Conservation (phyloP, 495 filamentous ascomycete species). For the Xylaria intraflava region DNA sequence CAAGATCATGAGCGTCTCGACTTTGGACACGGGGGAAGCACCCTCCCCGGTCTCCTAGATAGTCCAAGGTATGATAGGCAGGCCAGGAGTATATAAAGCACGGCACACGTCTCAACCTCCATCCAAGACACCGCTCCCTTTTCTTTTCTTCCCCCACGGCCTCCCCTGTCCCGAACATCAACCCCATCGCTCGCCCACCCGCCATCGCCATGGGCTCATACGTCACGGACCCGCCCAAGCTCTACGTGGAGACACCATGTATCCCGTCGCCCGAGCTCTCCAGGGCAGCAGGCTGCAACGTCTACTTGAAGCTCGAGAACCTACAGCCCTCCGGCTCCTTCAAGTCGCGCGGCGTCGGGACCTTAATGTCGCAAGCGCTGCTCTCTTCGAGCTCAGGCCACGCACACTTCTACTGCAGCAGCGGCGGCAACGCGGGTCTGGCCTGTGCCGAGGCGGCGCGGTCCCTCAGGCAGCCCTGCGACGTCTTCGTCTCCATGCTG, state of each 20-base stretch:
- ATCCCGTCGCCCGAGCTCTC: slow-evolving; percentile 63
- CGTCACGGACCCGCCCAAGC: slow-evolving; percentile 35
- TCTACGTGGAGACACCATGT: slow-evolving; percentile 69
- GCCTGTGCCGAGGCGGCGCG: slow-evolving; percentile 76
- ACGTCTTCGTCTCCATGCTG: slow-evolving; percentile 69
- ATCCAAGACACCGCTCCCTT: neutral
- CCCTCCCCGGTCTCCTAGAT: too few relatives aligned
- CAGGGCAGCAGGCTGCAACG: slow-evolving; percentile 62
- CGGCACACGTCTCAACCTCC: too few relatives aligned
- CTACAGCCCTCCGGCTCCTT: slow-evolving; percentile 91
- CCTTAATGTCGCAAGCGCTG: slow-evolving; percentile 61
- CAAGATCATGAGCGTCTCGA: neutral
- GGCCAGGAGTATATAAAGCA: neutral
- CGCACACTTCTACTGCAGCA: slow-evolving; percentile 80
- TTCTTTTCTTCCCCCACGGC: neutral
- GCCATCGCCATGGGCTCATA: slow-evolving; percentile 31
- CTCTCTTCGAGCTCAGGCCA: slow-evolving; percentile 17
- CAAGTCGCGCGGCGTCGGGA: slow-evolving; percentile 87
- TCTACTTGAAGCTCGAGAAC: slow-evolving; percentile 92
- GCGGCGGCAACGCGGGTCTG: slow-evolving; percentile 87
- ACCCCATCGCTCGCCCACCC: neutral
- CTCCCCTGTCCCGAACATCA: neutral
- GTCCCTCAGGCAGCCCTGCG: slow-evolving; percentile 62
- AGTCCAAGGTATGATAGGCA: too few relatives aligned
- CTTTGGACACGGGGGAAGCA: too few relatives aligned